phyloP scores from a whole-genome alignment of 139 green algal genomes.

The Trebouxia sp. region DNA sequence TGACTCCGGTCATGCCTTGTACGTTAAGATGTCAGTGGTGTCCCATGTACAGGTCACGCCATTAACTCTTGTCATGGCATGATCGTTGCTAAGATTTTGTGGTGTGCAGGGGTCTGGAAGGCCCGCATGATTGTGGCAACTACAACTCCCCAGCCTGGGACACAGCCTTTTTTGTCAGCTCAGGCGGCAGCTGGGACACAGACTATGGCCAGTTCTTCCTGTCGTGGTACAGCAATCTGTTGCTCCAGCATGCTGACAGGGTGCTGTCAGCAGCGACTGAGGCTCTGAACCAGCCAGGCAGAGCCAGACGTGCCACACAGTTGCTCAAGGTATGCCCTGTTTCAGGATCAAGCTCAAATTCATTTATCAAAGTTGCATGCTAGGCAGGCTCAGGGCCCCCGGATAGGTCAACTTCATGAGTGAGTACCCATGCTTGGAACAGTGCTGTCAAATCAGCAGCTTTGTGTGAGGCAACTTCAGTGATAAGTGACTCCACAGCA shows the following conservation, averaged over 20 bases:
- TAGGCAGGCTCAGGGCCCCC: too few species aligned
- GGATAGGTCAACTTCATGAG: too few species aligned
- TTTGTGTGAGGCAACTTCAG: too few species aligned
- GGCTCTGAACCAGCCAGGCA: conserved; percentile 9
- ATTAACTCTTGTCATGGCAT: too few species aligned
- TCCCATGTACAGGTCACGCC: too few species aligned
- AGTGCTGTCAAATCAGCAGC: too few species aligned
- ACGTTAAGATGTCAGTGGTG: too few species aligned
- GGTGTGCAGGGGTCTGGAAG: conserved; percentile 71
- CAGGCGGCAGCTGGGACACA: conserved; percentile 83
- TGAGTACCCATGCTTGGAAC: too few species aligned
- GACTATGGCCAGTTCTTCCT: conserved; percentile 96
- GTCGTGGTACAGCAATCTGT: conserved; percentile 86
- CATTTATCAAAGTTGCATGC: too few species aligned
- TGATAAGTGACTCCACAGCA: too few species aligned
- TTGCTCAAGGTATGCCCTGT: neutral
- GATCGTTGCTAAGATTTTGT: conserved; percentile 5
- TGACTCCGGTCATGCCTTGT: too few species aligned
- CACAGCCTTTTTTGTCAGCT: conserved; percentile 90
- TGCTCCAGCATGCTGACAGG: conserved; percentile 85
- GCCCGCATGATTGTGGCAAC: conserved; percentile 90
- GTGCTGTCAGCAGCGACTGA: conserved; percentile 63
- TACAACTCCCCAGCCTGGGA: conserved; percentile 92
- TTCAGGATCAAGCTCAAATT: neutral
- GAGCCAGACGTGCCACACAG: neutral